Evolutionary conservation across 805 yeast species (phyloP).

Genomic region (Grigorovia jiainica): DNA sequence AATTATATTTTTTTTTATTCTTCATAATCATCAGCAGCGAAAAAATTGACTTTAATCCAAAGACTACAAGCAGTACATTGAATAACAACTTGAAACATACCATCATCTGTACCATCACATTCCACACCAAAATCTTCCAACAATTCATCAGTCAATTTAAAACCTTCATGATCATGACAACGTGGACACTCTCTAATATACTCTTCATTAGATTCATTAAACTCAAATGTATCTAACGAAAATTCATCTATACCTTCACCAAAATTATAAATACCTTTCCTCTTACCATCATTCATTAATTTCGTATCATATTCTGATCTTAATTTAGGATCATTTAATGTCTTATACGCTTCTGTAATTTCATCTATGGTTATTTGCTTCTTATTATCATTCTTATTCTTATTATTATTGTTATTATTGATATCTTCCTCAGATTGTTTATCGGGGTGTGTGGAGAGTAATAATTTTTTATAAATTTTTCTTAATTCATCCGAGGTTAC

Average conservation of each 20-base stretch:
- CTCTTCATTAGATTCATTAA: constrained; percentile 27
- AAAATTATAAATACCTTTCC: constrained; percentile 27
- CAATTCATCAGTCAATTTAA: constrained; percentile 51
- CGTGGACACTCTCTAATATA: constrained; percentile 53
- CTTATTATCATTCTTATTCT: background rate
- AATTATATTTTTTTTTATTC: background rate
- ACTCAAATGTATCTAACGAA: constrained; percentile 53
- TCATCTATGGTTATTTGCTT: constrained; percentile 30
- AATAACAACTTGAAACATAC: constrained; percentile 55
- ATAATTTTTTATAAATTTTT: constrained; percentile 50
- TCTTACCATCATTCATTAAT: constrained; percentile 28
- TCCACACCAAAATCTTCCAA: constrained; percentile 42
- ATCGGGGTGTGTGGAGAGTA: constrained; percentile 74
- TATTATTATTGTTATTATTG: background rate
- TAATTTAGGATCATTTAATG: constrained; percentile 33
- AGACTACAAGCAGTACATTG: constrained; percentile 80
- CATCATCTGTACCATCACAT: constrained; percentile 23
- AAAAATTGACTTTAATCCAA: constrained; percentile 70
- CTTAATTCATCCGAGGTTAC: constrained; percentile 38
- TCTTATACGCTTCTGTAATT: constrained; percentile 57
- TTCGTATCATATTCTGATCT: constrained; percentile 46
- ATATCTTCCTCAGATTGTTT: constrained; percentile 30
- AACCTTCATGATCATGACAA: constrained; percentile 45
- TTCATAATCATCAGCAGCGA: constrained; percentile 27
- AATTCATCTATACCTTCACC: constrained; percentile 66